phyloP scores from a whole-genome alignment of 306 rosid genomes.

The Albizia julibrissin region DNA sequence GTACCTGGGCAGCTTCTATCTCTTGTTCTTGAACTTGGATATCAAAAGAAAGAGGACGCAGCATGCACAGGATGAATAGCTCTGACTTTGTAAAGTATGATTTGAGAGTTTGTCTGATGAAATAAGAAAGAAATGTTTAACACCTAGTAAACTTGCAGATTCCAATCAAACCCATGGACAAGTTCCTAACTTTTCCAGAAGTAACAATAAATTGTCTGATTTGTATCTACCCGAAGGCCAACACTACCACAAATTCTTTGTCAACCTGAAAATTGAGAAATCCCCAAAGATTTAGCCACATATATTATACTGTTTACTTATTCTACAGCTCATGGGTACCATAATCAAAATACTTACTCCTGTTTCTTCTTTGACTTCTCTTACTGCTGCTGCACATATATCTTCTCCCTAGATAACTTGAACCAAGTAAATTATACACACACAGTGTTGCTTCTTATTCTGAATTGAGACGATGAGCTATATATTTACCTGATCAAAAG shows the following conservation, averaged over 20 bases:
- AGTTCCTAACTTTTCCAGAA: background rate
- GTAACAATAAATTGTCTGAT: conserved; percentile 3
- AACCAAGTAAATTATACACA: conserved; percentile 13
- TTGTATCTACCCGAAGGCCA: conserved; percentile 63
- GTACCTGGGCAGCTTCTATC: conserved; percentile 70
- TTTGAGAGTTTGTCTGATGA: conserved; percentile 59
- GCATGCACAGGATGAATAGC: conserved; percentile 69
- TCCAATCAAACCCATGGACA: background rate
- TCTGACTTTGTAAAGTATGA: conserved; percentile 72
- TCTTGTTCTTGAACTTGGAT: conserved; percentile 63
- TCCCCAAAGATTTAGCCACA: background rate
- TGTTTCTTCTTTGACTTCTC: conserved; percentile 90
- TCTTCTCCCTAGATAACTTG: conserved; percentile 67
- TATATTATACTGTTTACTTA: background rate
- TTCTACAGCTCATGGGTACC: background rate
- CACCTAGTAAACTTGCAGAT: background rate
- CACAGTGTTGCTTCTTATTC: background rate
- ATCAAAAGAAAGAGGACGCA: conserved; percentile 67
- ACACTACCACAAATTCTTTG: conserved; percentile 65
- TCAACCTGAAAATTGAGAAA: conserved; percentile 62
- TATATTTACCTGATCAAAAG: conserved; percentile 60
- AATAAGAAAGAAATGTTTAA: conserved; percentile 4
- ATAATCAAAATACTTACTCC: conserved; percentile 54
- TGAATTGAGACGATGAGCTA: conserved; percentile 2
- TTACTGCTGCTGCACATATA: conserved; percentile 61